Evolutionary conservation across 2,329 filamentous ascomycete species (phyloP), one percentile per base, ranked within the genome.

Genomic region (Microcyclosporella mali): DNA sequence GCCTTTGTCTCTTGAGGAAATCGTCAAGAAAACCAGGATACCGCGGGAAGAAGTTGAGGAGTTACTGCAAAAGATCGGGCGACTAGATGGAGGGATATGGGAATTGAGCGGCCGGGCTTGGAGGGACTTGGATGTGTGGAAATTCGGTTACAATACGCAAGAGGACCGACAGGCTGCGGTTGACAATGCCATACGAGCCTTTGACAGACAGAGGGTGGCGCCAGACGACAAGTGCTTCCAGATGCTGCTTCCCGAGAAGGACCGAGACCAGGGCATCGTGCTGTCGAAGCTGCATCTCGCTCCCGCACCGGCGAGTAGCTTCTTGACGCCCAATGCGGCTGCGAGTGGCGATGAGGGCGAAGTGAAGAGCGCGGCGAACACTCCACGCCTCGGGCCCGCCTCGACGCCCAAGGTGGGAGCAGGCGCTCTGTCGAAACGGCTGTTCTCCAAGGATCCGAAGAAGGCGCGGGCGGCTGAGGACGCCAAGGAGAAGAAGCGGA

Each of bases 201-300:
- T 78, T 59, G 79, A 83, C 61, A 72, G 79, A 40, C 70, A 77
- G 62, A 70, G 79, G 19, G 65, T 82, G 14, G 72, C 74, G 6
- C 75, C 75, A 50, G 70, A 74, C 29, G 79, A 82, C 56, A 74
- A 74, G 56, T 64, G 78, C 15, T 83, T 79, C 79, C 78, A 83
- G 62, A 69, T 69, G 51, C 66, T 83, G 45, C 67, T 82, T 42
- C 77, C 77, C 6, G 72, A 72, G 53, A 71, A 77, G 37, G 78
- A 82, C 55, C 71, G 79, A 50, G 75, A 75, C 33, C 79, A 81
- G 56, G 79, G 79, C 37, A 80, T 75, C 49, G 69, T 72, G 30
- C 63, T 82, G 25, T 82, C 79, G 32, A 73, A 73, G 42, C 69
- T 81, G 45, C 74, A 79, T 46, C 68, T 80, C 29, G 66, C 67